Percentiles rank a stretch among this genome's conserved stretches.
phyloP scores from a whole-genome alignment of 139 green algal genomes.

The Chlamydomonas eustigma region DNA sequence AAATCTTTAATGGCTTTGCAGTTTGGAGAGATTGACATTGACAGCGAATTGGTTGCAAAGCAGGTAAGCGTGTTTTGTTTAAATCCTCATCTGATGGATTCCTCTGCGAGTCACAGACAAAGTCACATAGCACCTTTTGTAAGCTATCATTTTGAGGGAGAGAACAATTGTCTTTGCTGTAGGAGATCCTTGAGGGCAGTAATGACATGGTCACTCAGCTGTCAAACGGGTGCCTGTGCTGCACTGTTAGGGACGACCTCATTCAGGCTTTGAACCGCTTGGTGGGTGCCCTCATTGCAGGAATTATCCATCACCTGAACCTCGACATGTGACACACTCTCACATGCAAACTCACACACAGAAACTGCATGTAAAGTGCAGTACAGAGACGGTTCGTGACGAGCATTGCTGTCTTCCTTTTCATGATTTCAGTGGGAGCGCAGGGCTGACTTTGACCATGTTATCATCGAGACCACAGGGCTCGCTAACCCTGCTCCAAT shows the following conservation, averaged over 20 bases:
- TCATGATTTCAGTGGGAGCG: slow-evolving; percentile 34
- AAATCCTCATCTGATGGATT: too few relatives aligned
- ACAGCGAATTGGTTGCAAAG: slow-evolving; percentile 70
- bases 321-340: too few relatives aligned
- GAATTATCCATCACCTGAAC: too few relatives aligned
- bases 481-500: slow-evolving; percentile 91
- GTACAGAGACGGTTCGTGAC: neutral
- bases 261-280: slow-evolving; percentile 77
- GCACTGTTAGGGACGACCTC: slow-evolving; percentile 82
- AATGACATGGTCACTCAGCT: slow-evolving; percentile 85
- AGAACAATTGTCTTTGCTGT: too few relatives aligned
- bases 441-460: slow-evolving; percentile 77
- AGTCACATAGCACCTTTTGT: too few relatives aligned
- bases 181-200: slow-evolving; percentile 32
- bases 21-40: slow-evolving; percentile 98
- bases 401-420: neutral
- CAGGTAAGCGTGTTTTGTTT: slow-evolving; percentile 44
- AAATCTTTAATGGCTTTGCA: too few relatives aligned
- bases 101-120: too few relatives aligned
- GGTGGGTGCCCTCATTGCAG: too few relatives aligned
- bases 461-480: slow-evolving; percentile 96
- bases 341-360: too few relatives aligned
- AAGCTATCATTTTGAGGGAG: too few relatives aligned
- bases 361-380: too few relatives aligned
- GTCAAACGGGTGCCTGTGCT: slow-evolving; percentile 96